phyloP scores from a whole-genome alignment of 257 asterid genomes.

The Primulina tabacum region DNA sequence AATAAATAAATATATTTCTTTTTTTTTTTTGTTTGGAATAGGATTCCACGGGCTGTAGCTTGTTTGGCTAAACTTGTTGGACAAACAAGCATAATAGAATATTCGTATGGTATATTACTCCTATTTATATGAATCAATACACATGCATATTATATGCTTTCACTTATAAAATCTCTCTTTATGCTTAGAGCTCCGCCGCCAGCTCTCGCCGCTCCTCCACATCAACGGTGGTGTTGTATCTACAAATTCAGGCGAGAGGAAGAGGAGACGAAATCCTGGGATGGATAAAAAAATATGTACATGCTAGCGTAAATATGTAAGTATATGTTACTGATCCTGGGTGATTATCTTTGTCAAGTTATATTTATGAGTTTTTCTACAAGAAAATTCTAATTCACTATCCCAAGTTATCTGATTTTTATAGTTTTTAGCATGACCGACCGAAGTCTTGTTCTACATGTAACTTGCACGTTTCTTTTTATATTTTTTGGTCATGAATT shows the following conservation, averaged over 20 bases:
- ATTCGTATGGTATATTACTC: conserved; percentile 53
- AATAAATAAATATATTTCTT: too few species aligned
- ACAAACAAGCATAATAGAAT: conserved; percentile 42
- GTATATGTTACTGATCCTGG: neutral
- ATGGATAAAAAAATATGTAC: neutral
- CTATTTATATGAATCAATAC: conserved; percentile 16
- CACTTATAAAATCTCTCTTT: conserved; percentile 15
- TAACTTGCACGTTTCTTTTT: too few species aligned
- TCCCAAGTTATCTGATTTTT: too few species aligned
- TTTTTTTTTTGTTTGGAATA: neutral
- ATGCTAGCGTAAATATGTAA: neutral
- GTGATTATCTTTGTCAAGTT: too few species aligned
- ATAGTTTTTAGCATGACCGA: too few species aligned
- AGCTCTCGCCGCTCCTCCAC: neutral
- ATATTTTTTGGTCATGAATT: too few species aligned
- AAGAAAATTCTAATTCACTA: too few species aligned
- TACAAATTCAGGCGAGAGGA: neutral
- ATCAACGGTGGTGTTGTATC: neutral
- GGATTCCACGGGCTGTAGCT: conserved; percentile 15
- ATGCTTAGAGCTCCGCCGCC: neutral
- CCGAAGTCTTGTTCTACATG: too few species aligned
- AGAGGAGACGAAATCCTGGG: neutral
- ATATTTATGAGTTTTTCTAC: too few species aligned
- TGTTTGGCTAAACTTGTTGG: conserved; percentile 26
- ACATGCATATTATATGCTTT: conserved; percentile 9